phyloP scores from a whole-genome alignment of 208 protist genomes.

The Entamoeba histolytica region DNA sequence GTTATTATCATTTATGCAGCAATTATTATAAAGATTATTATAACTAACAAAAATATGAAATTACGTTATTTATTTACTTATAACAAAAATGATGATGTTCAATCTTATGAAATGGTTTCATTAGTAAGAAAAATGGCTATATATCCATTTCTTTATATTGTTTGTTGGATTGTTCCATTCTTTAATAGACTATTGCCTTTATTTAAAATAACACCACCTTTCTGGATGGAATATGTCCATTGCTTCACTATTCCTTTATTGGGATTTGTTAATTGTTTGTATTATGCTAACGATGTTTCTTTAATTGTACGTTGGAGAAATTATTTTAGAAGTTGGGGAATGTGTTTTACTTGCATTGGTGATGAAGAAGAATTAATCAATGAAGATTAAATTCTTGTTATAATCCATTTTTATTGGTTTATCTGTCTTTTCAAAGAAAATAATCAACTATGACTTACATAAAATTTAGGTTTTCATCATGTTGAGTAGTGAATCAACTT shows the following conservation, averaged over 20 bases:
- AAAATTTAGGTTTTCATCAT: too few relatives aligned
- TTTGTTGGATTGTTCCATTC: background rate
- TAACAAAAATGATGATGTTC: background rate
- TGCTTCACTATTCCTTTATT: background rate
- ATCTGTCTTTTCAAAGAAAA: too few relatives aligned
- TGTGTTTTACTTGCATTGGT: background rate
- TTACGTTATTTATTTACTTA: background rate
- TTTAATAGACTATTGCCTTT: background rate
- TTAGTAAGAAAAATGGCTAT: background rate
- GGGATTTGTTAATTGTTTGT: background rate
- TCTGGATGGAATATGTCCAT: background rate
- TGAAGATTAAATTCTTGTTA: background rate
- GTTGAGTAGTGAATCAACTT: too few relatives aligned
- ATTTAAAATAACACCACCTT: background rate
- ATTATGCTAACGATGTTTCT: background rate
- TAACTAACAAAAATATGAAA: background rate
- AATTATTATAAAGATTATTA: background rate
- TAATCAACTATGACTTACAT: too few relatives aligned
- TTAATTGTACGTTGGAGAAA: background rate
- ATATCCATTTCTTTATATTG: background rate
- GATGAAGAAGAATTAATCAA: background rate
- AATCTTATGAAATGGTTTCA: background rate
- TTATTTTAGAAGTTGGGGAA: background rate
- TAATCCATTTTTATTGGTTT: too few relatives aligned
- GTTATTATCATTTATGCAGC: background rate